These are phyloP conservation scores for Macrolepiota albuminosa DNA, from an alignment of 768 basidiomycete genomes.

Conservation along the genomic window DNA sequence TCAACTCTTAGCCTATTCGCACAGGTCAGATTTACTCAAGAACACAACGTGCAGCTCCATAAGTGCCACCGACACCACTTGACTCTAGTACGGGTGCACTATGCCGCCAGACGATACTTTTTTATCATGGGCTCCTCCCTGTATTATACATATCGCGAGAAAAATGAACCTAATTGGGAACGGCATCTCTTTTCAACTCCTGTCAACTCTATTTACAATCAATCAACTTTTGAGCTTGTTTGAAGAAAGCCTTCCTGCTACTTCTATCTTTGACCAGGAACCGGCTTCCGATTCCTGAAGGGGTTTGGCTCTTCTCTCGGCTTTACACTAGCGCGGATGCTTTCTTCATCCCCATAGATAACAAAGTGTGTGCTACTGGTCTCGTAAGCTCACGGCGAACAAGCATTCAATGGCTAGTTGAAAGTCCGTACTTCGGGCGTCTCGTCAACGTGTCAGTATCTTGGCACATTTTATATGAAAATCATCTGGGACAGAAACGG, in stretches of 20 bases:
- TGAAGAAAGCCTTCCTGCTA: not conserved
- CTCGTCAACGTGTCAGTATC: conserved; percentile 6
- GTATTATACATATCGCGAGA: not conserved
- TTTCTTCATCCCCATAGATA: not conserved
- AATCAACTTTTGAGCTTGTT: not conserved
- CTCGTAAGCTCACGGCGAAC: not conserved
- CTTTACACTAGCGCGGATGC: not conserved
- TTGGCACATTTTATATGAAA: conserved; percentile 11
- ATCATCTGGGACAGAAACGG: conserved; percentile 2
- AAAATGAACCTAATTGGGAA: not conserved
- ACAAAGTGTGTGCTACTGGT: not conserved
- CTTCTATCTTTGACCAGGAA: not conserved
- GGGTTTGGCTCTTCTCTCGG: not conserved
- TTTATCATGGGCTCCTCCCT: not conserved
- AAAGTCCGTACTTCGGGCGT: not conserved
- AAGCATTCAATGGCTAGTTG: not conserved
- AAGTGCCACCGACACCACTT: not conserved
- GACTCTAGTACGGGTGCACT: not conserved
- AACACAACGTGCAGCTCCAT: not conserved
- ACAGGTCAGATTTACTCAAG: not conserved
- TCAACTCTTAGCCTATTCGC: not conserved
- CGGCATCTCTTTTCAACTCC: too few species aligned
- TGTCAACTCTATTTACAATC: not conserved
- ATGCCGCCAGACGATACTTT: not conserved
- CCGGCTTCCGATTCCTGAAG: not conserved